These are phyloP conservation scores for Platanthera guangdongensis DNA, from an alignment of 106 monocot species.

Conservation along the genomic window DNA sequence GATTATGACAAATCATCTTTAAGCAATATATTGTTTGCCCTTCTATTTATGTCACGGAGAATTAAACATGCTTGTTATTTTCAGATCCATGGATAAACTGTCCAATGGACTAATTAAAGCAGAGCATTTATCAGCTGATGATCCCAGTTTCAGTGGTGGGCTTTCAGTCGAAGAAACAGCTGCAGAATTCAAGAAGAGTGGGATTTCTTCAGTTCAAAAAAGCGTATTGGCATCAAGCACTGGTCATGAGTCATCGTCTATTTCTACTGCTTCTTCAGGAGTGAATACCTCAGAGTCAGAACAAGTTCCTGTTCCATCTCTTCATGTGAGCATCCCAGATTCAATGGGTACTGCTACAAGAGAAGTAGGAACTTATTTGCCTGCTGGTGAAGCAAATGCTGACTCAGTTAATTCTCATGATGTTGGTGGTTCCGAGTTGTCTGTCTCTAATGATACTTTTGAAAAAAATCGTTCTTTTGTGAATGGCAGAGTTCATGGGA, in stretches of 20 bases:
- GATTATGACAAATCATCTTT: background rate
- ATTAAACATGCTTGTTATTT: background rate
- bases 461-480: slow-evolving; percentile 6
- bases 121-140: slow-evolving; percentile 2
- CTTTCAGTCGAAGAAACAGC: slow-evolving; percentile 2
- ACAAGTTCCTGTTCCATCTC: slow-evolving; percentile 9
- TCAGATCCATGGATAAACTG: background rate
- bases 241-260: background rate
- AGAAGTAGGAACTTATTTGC: slow-evolving; percentile 1
- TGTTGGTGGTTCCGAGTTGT: slow-evolving; percentile 10
- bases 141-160: background rate
- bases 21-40: background rate
- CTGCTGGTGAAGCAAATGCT: slow-evolving; percentile 2
- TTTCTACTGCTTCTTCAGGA: slow-evolving; percentile 5
- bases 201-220: slow-evolving; percentile 3
- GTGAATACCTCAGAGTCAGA: slow-evolving; percentile 6
- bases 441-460: background rate
- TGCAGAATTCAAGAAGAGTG: background rate
- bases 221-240: background rate
- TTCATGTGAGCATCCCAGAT: slow-evolving; percentile 7
- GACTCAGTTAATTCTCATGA: slow-evolving; percentile 12
- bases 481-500: slow-evolving; percentile 9
- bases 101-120: slow-evolving; percentile 5
- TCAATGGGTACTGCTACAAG: slow-evolving; percentile 7
- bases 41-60: background rate